Percentiles rank a stretch among this genome's conserved stretches.
Conservation (phyloP, 1,284 basidiomycete species). For the Inonotus hispidus region DNA sequence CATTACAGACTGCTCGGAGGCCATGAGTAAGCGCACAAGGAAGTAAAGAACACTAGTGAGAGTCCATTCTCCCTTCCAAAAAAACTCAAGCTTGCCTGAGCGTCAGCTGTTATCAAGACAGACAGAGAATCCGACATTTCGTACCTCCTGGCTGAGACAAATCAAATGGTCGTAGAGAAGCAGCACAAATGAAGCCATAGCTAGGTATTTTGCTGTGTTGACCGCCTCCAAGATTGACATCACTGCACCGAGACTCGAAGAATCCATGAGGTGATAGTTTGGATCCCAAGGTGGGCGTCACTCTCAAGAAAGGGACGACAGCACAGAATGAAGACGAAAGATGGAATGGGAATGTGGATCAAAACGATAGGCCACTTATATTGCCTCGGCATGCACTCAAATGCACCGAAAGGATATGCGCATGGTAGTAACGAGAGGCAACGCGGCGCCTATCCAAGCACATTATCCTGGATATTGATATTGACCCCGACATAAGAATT, state of each 20-base stretch:
- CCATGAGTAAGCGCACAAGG: constrained; percentile 1
- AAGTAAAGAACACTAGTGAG: constrained; percentile 16
- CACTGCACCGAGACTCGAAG: neutral
- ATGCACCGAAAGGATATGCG: too few species aligned
- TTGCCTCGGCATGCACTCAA: too few species aligned
- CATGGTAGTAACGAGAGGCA: too few species aligned
- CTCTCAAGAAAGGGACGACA: too few species aligned
- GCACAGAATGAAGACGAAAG: too few species aligned
- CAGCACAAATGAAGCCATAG: constrained; percentile 10
- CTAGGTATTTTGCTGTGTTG: constrained; percentile 5
- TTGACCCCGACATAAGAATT: too few species aligned
- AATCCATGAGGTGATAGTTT: neutral
- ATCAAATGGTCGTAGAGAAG: constrained; percentile 18
- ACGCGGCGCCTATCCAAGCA: too few species aligned
- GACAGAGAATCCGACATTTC: neutral
- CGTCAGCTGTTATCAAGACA: neutral
- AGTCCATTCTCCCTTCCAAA: constrained; percentile 15
- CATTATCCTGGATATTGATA: too few species aligned
- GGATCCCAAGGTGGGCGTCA: neutral
- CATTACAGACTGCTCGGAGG: neutral
- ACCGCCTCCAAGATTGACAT: neutral
- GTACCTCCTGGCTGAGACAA: constrained; percentile 17
- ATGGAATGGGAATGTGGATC: too few species aligned
- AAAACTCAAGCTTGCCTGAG: constrained; percentile 11
- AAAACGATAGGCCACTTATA: too few species aligned